Conservation (phyloP, 495 filamentous ascomycete genomes). For the Hypoxylon cercidicola region DNA sequence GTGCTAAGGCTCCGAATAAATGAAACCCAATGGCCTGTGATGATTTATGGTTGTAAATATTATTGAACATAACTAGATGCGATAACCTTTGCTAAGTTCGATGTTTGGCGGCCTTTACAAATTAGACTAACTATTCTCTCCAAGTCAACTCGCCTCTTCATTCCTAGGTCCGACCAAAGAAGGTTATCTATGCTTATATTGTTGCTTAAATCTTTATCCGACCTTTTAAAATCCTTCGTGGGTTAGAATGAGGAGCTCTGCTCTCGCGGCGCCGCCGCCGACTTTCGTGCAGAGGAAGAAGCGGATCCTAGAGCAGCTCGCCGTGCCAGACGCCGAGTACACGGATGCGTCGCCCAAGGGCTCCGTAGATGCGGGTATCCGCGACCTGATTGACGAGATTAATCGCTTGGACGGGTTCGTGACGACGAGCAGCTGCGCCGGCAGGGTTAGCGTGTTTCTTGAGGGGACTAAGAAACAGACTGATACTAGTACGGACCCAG, state of each 20-base stretch:
- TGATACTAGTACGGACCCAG: too few species aligned
- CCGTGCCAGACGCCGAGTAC: conserved; percentile 71
- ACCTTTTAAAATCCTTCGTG: too few species aligned
- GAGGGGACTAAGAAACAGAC: conserved; percentile 71
- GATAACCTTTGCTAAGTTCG: too few species aligned
- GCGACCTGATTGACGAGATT: conserved; percentile 77
- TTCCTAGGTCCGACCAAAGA: too few species aligned
- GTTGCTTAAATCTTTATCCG: too few species aligned
- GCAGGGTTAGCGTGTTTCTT: conserved; percentile 83
- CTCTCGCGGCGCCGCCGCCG: conserved; percentile 38
- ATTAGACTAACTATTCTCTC: too few species aligned
- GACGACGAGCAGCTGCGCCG: conserved; percentile 92
- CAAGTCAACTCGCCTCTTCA: background rate
- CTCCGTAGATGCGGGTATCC: conserved; percentile 78
- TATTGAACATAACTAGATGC: too few species aligned
- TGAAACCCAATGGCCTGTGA: too few species aligned
- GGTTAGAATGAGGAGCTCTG: conserved; percentile 11
- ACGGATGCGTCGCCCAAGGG: conserved; percentile 87
- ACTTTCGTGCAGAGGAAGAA: conserved; percentile 70
- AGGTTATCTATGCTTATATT: too few species aligned
- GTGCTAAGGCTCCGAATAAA: too few species aligned
- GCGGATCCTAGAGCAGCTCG: conserved; percentile 71
- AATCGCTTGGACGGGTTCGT: conserved; percentile 78
- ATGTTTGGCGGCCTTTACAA: too few species aligned
- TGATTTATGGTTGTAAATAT: too few species aligned